Conservation (phyloP, 2,329 filamentous ascomycete species). For the Sporothrix dimorphospora region DNA sequence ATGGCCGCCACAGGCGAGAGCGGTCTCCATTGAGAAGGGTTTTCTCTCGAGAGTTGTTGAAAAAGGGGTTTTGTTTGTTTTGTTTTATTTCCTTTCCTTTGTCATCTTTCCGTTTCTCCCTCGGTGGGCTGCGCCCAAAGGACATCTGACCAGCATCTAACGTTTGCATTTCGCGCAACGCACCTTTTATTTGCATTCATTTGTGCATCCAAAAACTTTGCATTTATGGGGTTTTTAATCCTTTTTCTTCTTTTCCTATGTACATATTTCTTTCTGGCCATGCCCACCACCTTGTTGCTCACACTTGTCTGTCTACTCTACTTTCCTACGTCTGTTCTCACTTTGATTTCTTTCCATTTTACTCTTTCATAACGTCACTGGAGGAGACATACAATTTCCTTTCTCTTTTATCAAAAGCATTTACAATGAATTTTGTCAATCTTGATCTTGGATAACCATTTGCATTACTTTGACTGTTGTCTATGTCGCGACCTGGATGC, state of each 20-base stretch:
- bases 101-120: background rate
- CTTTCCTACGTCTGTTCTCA: background rate
- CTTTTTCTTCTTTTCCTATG: background rate
- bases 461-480: background rate
- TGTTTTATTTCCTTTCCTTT: background rate
- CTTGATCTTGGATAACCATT: background rate
- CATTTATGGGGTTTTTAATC: background rate
- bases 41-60: too few relatives aligned
- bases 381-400: constrained; percentile 5
- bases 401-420: constrained; percentile 13
- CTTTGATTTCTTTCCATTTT: background rate
- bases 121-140: background rate
- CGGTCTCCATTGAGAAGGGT: too few relatives aligned
- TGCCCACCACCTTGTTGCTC: background rate
- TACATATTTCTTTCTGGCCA: background rate
- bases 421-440: background rate
- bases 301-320: background rate
- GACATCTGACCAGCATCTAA: background rate
- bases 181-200: too few relatives aligned
- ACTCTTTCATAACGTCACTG: constrained; percentile 12
- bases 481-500: background rate
- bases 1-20: constrained; percentile 54
- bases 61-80: background rate
- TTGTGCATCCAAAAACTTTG: too few relatives aligned
- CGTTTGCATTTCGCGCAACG: background rate